phyloP scores from a whole-genome alignment of 352 stramenopile species.

The Ophiocytium majus region DNA sequence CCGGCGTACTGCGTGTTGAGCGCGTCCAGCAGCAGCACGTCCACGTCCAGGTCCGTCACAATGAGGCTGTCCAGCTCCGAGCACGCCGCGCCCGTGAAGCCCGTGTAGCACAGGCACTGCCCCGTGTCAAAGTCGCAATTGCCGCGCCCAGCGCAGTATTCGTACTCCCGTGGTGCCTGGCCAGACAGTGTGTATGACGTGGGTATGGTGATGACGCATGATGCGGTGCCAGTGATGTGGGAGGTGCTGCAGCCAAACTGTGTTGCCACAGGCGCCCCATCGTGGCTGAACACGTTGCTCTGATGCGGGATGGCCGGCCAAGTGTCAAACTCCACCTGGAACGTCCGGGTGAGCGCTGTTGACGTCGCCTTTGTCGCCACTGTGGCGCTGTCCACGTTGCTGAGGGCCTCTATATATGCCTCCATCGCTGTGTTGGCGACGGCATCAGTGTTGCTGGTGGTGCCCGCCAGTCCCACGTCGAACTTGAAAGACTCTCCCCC shows the following conservation, averaged over 20 bases:
- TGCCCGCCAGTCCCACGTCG: no score
- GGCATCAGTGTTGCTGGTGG: no score
- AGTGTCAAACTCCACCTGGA: constrained; percentile 60
- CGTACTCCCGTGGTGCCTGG: constrained; percentile 67
- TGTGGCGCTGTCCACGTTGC: no score
- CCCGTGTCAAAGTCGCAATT: constrained; percentile 70
- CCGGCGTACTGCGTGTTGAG: constrained; percentile 48
- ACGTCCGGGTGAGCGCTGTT: constrained; percentile 52
- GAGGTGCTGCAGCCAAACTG: neutral
- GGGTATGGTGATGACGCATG: no score
- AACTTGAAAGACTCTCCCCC: no score
- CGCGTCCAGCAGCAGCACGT: constrained; percentile 66
- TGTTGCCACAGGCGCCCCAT: constrained; percentile 63
- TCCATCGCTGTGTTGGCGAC: no score
- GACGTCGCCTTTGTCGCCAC: no score
- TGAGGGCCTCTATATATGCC: no score
- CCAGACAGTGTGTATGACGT: neutral
- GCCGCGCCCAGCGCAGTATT: constrained; percentile 72
- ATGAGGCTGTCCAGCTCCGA: constrained; percentile 62
- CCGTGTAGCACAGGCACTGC: constrained; percentile 68
- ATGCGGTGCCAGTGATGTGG: no score
- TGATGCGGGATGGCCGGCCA: constrained; percentile 61
- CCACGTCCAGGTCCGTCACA: constrained; percentile 67
- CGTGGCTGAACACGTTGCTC: constrained; percentile 76
- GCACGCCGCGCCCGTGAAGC: constrained; percentile 71